A percentile compares a stretch with the other conserved stretches of the same genome.
Evolutionary conservation across 495 filamentous ascomycete genomes (phyloP).

Genomic region (Tuber magnatum): DNA sequence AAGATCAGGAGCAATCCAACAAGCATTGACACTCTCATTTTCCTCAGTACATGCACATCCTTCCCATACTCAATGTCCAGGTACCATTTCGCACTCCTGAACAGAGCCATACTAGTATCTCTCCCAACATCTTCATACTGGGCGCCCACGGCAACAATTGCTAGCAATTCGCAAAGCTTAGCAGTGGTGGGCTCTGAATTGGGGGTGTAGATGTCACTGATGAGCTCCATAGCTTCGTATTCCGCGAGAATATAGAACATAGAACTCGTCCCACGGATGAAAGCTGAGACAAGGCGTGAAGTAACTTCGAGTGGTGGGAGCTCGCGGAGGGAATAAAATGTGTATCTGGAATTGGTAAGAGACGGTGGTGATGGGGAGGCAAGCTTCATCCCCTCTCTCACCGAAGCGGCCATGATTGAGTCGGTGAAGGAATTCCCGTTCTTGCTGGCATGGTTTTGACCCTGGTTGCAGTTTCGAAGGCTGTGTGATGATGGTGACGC

Average conservation of each 20-base stretch:
- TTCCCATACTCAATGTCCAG: constrained; percentile 26
- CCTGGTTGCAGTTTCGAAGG: not conserved
- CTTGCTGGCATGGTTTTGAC: not conserved
- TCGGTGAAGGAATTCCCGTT: not conserved
- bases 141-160: constrained; percentile 30
- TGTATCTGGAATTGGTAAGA: constrained; percentile 5
- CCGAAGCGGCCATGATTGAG: not conserved
- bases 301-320: constrained; percentile 20
- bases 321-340: constrained; percentile 21
- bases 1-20: constrained; percentile 31
- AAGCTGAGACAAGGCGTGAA: constrained; percentile 25
- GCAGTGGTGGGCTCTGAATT: constrained; percentile 8
- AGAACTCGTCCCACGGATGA: constrained; percentile 27
- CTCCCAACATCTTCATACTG: constrained; percentile 29
- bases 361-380: not conserved
- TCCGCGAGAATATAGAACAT: constrained; percentile 23
- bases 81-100: constrained; percentile 39
- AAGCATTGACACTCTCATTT: constrained; percentile 33
- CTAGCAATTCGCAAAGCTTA: constrained; percentile 31
- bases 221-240: constrained; percentile 27
- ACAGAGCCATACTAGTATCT: constrained; percentile 20
- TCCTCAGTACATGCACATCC: constrained; percentile 21
- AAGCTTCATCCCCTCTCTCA: not conserved
- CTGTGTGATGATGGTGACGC: not conserved
- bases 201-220: constrained; percentile 28